Percentiles rank a stretch among this genome's conserved stretches.
These are phyloP conservation scores for Tulasnella sp. DNA, from an alignment of 768 basidiomycete species.

Conservation along the genomic window DNA sequence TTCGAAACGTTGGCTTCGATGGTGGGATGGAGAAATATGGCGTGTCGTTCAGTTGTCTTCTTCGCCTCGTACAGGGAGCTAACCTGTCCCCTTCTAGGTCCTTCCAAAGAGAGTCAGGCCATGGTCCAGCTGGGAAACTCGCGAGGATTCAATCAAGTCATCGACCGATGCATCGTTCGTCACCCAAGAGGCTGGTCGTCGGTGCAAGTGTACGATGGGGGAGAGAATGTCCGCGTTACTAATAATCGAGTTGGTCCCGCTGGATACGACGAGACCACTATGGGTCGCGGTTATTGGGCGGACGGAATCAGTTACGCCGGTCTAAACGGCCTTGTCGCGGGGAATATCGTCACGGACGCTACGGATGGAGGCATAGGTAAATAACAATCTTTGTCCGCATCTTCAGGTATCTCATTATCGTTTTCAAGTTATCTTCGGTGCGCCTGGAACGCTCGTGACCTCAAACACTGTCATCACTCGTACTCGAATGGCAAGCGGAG, in stretches of 20 bases:
- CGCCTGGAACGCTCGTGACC: slow-evolving; percentile 25
- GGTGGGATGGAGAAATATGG: slow-evolving; percentile 26
- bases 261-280: slow-evolving; percentile 19
- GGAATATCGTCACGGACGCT: slow-evolving; percentile 25
- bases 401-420: neutral
- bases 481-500: slow-evolving; percentile 23
- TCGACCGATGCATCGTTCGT: slow-evolving; percentile 26
- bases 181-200: slow-evolving; percentile 26
- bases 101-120: slow-evolving; percentile 12
- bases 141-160: slow-evolving; percentile 23
- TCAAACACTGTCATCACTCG: slow-evolving; percentile 26
- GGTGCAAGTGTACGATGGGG: slow-evolving; percentile 26
- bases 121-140: slow-evolving; percentile 25
- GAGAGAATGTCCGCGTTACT: slow-evolving; percentile 2
- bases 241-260: slow-evolving; percentile 23
- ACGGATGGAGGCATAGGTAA: slow-evolving; percentile 27
- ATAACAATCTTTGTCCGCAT: neutral
- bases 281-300: slow-evolving; percentile 22
- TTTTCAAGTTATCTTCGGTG: slow-evolving; percentile 23
- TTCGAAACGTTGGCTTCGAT: slow-evolving; percentile 26
- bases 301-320: slow-evolving; percentile 26
- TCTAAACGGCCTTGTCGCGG: slow-evolving; percentile 25
- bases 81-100: neutral
- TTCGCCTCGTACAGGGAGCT: neutral
- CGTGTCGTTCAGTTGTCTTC: neutral